A percentile compares a stretch with the other conserved stretches of the same genome.
These are phyloP conservation scores for Aspergillus floridensis DNA, from an alignment of 2,329 filamentous ascomycete genomes.

Conservation along the genomic window DNA sequence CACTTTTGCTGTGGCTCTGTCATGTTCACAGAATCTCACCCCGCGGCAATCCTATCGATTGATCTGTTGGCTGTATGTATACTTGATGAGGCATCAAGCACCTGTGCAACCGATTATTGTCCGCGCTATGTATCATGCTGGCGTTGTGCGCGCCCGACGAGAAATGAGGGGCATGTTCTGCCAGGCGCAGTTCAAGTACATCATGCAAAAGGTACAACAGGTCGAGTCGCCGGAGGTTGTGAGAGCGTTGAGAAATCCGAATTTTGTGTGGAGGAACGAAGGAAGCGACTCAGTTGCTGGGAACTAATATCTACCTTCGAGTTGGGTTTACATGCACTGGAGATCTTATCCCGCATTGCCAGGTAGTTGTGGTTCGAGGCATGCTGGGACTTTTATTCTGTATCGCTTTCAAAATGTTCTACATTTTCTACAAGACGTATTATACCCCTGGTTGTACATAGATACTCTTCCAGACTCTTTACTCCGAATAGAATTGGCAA, in stretches of 20 bases:
- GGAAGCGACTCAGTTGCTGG: not conserved
- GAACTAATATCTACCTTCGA: too few relatives aligned
- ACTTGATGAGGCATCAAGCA: conserved; percentile 42
- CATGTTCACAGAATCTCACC: conserved; percentile 35
- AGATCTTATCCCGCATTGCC: too few relatives aligned
- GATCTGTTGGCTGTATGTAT: conserved; percentile 49
- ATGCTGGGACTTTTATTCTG: too few relatives aligned
- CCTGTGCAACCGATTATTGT: conserved; percentile 45
- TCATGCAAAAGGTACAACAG: conserved; percentile 43
- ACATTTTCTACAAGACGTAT: too few relatives aligned
- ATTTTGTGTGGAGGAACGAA: conserved; percentile 17
- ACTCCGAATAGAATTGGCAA: not conserved
- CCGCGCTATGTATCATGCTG: conserved; percentile 51
- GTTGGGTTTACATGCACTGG: too few relatives aligned
- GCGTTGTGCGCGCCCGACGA: conserved; percentile 45
- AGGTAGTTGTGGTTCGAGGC: too few relatives aligned
- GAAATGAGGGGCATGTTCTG: conserved; percentile 33
- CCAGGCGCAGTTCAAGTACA: conserved; percentile 40
- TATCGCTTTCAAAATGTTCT: too few relatives aligned
- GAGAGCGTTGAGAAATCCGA: conserved; percentile 18
- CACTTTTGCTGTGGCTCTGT: conserved; percentile 45
- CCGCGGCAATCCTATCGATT: conserved; percentile 46
- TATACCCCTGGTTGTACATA: not conserved
- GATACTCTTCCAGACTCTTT: not conserved
- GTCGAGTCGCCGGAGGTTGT: conserved; percentile 47